Evolutionary conservation across 139 green algal species (phyloP).

Genomic region (Trebouxia sp.): DNA sequence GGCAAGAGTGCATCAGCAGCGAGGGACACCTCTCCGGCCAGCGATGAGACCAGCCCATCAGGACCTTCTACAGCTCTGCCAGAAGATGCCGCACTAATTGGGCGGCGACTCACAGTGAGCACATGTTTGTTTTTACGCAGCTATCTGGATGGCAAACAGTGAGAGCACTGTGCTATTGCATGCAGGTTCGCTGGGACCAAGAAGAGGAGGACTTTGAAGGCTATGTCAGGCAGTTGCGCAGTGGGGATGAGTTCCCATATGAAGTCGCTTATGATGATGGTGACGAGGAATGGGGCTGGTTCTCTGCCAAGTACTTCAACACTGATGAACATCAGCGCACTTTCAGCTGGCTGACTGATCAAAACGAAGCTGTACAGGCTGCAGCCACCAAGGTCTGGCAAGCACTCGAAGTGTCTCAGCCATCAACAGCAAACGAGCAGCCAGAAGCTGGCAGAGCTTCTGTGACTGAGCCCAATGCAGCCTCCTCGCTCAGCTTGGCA

Average conservation of each 20-base stretch:
- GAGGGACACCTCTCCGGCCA: not conserved
- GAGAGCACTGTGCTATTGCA: too few relatives aligned
- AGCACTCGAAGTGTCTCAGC: not conserved
- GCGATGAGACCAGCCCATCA: not conserved
- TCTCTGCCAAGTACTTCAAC: not conserved
- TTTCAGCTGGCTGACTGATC: not conserved
- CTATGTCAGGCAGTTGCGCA: not conserved
- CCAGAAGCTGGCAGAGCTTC: not conserved
- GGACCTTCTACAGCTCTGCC: not conserved
- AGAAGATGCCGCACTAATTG: not conserved
- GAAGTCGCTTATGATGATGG: conserved; percentile 22
- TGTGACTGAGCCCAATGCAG: too few relatives aligned
- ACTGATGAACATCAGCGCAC: conserved; percentile 1
- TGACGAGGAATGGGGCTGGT: conserved; percentile 9
- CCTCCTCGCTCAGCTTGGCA: too few relatives aligned
- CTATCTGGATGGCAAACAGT: too few relatives aligned
- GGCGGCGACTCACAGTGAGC: not conserved
- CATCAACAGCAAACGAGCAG: not conserved
- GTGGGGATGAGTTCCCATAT: not conserved
- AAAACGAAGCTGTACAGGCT: not conserved
- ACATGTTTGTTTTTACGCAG: too few relatives aligned
- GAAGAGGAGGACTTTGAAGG: conserved; percentile 18
- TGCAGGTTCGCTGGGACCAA: conserved; percentile 1
- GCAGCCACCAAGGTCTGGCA: not conserved
- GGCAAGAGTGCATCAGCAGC: not conserved